These are phyloP conservation scores for Spizellomyces punctatus DNA, from an alignment of 192 early-diverging fungal species.

Conservation along the genomic window DNA sequence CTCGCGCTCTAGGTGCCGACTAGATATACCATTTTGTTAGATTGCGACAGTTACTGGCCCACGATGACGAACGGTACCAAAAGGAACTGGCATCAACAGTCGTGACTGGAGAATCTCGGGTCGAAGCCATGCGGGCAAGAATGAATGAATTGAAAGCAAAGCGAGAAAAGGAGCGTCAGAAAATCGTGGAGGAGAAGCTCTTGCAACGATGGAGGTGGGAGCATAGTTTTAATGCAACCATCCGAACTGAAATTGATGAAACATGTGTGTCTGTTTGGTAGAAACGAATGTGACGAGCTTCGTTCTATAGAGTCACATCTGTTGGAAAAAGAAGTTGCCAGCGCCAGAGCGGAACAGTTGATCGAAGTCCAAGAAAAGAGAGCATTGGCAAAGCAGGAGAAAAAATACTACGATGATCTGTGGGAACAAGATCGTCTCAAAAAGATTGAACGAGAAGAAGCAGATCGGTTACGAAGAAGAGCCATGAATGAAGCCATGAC, in stretches of 20 bases:
- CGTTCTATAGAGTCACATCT: slow-evolving; percentile 47
- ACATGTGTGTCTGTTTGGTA: slow-evolving; percentile 10
- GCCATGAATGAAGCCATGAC: slow-evolving; percentile 43
- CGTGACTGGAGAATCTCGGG: slow-evolving; percentile 40
- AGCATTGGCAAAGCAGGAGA: slow-evolving; percentile 39
- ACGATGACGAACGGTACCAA: slow-evolving; percentile 39
- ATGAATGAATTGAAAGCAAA: slow-evolving; percentile 41
- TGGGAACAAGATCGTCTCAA: slow-evolving; percentile 57
- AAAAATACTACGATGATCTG: slow-evolving; percentile 49
- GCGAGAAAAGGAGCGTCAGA: slow-evolving; percentile 52
- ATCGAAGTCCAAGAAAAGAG: slow-evolving; percentile 39
- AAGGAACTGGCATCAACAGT: slow-evolving; percentile 36
- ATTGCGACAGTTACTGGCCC: slow-evolving; percentile 29
- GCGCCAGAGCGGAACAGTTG: slow-evolving; percentile 45
- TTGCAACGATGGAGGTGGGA: slow-evolving; percentile 51
- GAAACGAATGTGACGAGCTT: slow-evolving; percentile 56
- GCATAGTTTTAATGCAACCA: neutral
- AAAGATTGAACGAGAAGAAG: slow-evolving; percentile 53
- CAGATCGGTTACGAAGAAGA: slow-evolving; percentile 30
- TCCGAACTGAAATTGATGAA: neutral
- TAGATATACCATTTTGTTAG: slow-evolving; percentile 15
- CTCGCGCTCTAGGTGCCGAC: neutral
- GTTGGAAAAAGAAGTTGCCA: slow-evolving; percentile 41
- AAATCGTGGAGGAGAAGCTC: slow-evolving; percentile 52
- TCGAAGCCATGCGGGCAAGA: slow-evolving; percentile 47